phyloP scores from a whole-genome alignment of 495 filamentous ascomycete genomes.

The Collariella sp. region DNA sequence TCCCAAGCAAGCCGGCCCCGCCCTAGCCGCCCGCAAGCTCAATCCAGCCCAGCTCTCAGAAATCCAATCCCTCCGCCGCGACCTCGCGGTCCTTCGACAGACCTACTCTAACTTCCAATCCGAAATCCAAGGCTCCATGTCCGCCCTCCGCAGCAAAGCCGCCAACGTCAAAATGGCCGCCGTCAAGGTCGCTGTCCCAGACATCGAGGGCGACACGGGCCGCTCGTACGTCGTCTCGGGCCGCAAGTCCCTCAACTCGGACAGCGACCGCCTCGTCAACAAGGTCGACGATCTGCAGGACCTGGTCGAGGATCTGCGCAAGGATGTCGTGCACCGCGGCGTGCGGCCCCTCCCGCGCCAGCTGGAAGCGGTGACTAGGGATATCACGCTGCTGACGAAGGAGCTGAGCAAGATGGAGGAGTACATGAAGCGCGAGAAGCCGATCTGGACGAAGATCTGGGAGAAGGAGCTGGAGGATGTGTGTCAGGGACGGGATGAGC shows the following conservation, averaged over 20 bases:
- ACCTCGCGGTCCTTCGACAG: slow-evolving; percentile 86
- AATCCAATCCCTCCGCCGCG: slow-evolving; percentile 74
- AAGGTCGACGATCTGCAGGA: slow-evolving; percentile 95
- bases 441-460: slow-evolving; percentile 97
- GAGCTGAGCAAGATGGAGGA: slow-evolving; percentile 95
- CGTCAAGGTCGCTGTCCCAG: slow-evolving; percentile 53
- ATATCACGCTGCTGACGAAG: slow-evolving; percentile 67
- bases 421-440: slow-evolving; percentile 83
- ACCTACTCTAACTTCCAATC: slow-evolving; percentile 85
- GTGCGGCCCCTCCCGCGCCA: slow-evolving; percentile 89
- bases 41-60: slow-evolving; percentile 54
- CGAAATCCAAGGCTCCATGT: slow-evolving; percentile 83
- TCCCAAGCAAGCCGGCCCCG: slow-evolving; percentile 20
- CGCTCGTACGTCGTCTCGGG: slow-evolving; percentile 76
- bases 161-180: slow-evolving; percentile 68
- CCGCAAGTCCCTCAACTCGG: slow-evolving; percentile 72
- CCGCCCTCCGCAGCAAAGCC: slow-evolving; percentile 69
- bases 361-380: slow-evolving; percentile 78
- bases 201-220: slow-evolving; percentile 60
- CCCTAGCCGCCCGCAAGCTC: slow-evolving; percentile 25
- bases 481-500: slow-evolving; percentile 85
- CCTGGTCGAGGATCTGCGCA: slow-evolving; percentile 89
- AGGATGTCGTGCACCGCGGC: slow-evolving; percentile 89
- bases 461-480: slow-evolving; percentile 91
- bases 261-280: slow-evolving; percentile 78